Evolutionary conservation across 2,329 filamentous ascomycete species (phyloP).

Genomic region (Claviceps monticola): DNA sequence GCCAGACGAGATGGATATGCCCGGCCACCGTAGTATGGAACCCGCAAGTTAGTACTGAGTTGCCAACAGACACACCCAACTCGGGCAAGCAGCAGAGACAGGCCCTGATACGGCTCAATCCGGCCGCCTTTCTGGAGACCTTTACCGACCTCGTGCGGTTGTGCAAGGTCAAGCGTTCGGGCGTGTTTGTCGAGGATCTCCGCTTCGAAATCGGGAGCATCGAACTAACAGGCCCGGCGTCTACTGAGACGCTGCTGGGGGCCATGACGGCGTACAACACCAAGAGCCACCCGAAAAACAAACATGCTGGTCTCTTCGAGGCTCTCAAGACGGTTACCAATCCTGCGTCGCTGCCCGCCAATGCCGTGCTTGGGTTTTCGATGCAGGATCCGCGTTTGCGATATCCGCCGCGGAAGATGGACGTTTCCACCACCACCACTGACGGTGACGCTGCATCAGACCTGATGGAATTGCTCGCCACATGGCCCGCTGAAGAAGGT

Average conservation of each 20-base stretch:
- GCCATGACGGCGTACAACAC: constrained; percentile 43
- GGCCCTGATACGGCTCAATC: constrained; percentile 65
- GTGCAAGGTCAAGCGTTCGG: constrained; percentile 45
- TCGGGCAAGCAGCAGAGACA: constrained; percentile 21
- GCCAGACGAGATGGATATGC: constrained; percentile 45
- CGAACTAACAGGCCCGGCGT: constrained; percentile 50
- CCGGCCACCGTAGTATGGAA: constrained; percentile 69
- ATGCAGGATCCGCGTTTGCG: constrained; percentile 67
- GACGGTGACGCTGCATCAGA: constrained; percentile 13
- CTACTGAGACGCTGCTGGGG: constrained; percentile 63
- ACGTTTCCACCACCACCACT: constrained; percentile 19
- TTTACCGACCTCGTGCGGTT: constrained; percentile 49
- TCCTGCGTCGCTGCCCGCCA: constrained; percentile 53
- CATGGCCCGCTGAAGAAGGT: constrained; percentile 51
- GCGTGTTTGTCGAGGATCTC: constrained; percentile 51
- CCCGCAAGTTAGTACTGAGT: constrained; percentile 20
- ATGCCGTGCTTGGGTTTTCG: constrained; percentile 58
- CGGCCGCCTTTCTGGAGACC: constrained; percentile 59
- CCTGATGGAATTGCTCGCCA: constrained; percentile 46
- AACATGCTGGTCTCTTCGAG: constrained; percentile 35
- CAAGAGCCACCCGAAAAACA: constrained; percentile 13
- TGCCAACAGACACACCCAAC: constrained; percentile 13
- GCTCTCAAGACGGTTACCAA: constrained; percentile 48
- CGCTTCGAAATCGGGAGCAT: constrained; percentile 53
- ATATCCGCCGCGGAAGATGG: constrained; percentile 52